phyloP scores from a whole-genome alignment of 1,284 basidiomycete genomes.

The Heimioporus retisporus region DNA sequence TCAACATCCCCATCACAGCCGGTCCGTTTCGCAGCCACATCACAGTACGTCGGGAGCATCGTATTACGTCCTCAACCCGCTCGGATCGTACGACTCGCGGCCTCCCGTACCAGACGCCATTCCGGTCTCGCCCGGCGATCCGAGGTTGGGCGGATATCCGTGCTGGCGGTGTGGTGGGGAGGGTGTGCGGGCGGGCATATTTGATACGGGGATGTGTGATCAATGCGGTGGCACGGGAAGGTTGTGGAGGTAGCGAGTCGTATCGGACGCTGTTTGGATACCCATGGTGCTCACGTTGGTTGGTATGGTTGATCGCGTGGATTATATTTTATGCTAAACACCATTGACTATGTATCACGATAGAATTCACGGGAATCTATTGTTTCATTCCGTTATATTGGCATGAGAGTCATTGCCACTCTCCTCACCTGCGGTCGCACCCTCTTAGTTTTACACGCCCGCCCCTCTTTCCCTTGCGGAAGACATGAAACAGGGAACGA shows the following conservation, averaged over 20 bases:
- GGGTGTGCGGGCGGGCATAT: conserved; percentile 62
- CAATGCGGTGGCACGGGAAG: conserved; percentile 72
- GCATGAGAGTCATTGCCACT: no score
- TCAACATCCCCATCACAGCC: conserved; percentile 22
- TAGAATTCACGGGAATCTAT: no score
- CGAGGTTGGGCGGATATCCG: conserved; percentile 71
- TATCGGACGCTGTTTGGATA: not conserved
- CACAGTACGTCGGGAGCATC: conserved; percentile 16
- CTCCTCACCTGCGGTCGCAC: no score
- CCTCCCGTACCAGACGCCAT: conserved; percentile 61
- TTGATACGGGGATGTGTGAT: conserved; percentile 60
- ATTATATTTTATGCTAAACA: no score
- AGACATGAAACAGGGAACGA: no score
- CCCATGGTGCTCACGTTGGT: no score
- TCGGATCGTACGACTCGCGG: conserved; percentile 22
- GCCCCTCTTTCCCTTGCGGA: no score
- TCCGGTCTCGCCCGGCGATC: conserved; percentile 70
- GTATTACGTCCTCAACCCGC: conserved; percentile 34
- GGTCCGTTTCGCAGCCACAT: conserved; percentile 31
- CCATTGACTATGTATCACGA: no score
- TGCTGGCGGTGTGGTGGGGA: conserved; percentile 75
- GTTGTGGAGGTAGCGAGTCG: conserved; percentile 45
- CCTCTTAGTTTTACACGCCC: no score
- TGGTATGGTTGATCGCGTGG: no score
- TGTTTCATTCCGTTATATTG: no score